Percentiles rank a stretch among this genome's conserved stretches.
These are phyloP conservation scores for Botrytis byssoidea DNA, from an alignment of 2,329 filamentous ascomycete species.

Conservation along the genomic window DNA sequence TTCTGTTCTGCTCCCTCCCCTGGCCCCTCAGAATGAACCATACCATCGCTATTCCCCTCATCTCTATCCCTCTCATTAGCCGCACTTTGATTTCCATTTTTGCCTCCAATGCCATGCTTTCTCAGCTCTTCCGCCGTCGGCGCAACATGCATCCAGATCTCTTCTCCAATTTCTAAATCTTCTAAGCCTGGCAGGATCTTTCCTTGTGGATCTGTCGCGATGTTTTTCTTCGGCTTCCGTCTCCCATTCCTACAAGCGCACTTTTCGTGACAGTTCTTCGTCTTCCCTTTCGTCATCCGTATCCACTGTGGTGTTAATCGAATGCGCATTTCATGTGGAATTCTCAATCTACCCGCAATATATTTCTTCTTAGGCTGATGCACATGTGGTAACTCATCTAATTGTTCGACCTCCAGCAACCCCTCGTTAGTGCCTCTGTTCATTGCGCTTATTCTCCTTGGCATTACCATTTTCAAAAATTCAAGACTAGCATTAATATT, in stretches of 20 bases:
- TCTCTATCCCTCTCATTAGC: constrained; percentile 10
- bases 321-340: constrained; percentile 45
- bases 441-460: constrained; percentile 47
- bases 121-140: constrained; percentile 40
- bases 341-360: constrained; percentile 56
- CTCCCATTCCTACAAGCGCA: background rate
- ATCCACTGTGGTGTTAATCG: constrained; percentile 23
- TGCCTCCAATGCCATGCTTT: constrained; percentile 24
- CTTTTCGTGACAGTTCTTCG: background rate
- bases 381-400: constrained; percentile 49
- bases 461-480: constrained; percentile 56
- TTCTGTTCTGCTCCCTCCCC: background rate
- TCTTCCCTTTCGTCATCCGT: constrained; percentile 33
- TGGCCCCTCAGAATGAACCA: background rate
- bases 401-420: constrained; percentile 45
- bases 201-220: constrained; percentile 42
- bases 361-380: constrained; percentile 58
- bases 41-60: background rate
- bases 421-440: constrained; percentile 54
- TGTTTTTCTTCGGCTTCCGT: constrained; percentile 36
- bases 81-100: constrained; percentile 1
- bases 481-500: constrained; percentile 63
- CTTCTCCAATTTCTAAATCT: constrained; percentile 41
- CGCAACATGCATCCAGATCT: constrained; percentile 54
- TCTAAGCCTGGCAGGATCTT: constrained; percentile 41